Evolutionary conservation across 768 basidiomycete species (phyloP), one percentile per base, ranked within the genome.

Genomic region (Naganishia vaughanmartiniae): DNA sequence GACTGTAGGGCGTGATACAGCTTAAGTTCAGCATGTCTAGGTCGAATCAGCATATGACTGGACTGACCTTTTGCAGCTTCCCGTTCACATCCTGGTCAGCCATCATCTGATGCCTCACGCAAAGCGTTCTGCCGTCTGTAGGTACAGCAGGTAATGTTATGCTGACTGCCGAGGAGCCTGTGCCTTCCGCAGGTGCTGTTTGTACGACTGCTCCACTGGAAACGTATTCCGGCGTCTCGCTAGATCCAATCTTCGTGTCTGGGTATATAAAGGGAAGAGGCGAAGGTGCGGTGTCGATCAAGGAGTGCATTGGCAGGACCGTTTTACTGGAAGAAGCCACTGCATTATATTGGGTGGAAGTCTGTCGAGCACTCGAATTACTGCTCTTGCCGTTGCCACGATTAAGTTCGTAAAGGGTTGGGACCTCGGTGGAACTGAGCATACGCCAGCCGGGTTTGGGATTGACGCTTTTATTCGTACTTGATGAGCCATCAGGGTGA

Each of bases 21-120:
- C 45, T 65, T 24, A 24, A 56, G 55, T 46, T 66, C 24, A 39
- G 21, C 31, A n/a, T 51, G 65, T 21, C n/a, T 11, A 42, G 48
- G 36, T 9, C 17, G 33, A 75, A 69, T 36, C n/a, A n/a, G 56
- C 34, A 33, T 34, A n/a, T 57, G 9, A 45, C 15, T 6, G 3
- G 48, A 17, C 87, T 76, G 72, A 92, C 94, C 84, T 89, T 88
- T 81, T 97, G 95, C 9, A 98, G 85, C 83, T 89, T 93, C 71
- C 91, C 83, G 80, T 91, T 96, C 28, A 90, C 93, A 17, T 92
- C 92, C 82, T 95, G 88, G 83, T 98, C 93, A 6, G 95, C 95
- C 89, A 95, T 98, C 56, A 94, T 86, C 83, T 94, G 91, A 82
- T 98, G 95, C 36, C 94, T 83, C 6, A 93, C 88, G 79, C 94